phyloP scores from a whole-genome alignment of 192 early-diverging fungal genomes.

The Rhizoclosmatium sp. region DNA sequence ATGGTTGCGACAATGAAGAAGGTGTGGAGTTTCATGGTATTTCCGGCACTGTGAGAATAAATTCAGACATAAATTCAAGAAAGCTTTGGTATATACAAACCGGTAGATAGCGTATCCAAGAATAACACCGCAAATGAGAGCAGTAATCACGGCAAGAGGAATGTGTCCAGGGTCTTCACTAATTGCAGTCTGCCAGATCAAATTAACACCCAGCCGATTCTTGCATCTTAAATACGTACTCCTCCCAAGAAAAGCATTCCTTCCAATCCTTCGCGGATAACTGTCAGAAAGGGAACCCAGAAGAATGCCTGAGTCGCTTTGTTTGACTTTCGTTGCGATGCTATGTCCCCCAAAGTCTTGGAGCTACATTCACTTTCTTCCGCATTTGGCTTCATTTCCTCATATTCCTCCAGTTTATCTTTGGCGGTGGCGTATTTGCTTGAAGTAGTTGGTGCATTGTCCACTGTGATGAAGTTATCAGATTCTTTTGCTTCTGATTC shows the following conservation, averaged over 20 bases:
- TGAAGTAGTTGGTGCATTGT: too few relatives aligned
- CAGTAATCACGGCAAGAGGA: conserved; percentile 79
- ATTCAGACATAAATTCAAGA: background rate
- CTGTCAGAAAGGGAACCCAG: conserved; percentile 87
- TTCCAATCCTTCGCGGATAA: conserved; percentile 88
- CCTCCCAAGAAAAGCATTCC: conserved; percentile 88
- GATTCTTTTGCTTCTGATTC: too few relatives aligned
- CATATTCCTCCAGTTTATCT: too few relatives aligned
- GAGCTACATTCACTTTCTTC: too few relatives aligned
- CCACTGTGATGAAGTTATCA: too few relatives aligned
- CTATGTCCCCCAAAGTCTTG: too few relatives aligned
- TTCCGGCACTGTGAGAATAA: conserved; percentile 51
- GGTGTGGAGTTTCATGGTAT: conserved; percentile 71
- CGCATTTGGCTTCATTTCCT: too few relatives aligned
- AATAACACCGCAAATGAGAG: conserved; percentile 68
- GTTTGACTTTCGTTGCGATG: too few relatives aligned
- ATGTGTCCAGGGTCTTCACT: conserved; percentile 71
- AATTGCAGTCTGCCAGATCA: conserved; percentile 53
- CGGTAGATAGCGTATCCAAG: conserved; percentile 80
- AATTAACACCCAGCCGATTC: background rate
- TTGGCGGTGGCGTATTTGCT: too few relatives aligned
- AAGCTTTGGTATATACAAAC: conserved; percentile 30
- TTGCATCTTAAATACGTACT: conserved; percentile 42
- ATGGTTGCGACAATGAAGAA: conserved; percentile 79
- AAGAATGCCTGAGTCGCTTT: conserved; percentile 62